These are phyloP conservation scores for Uronychia setigera DNA, from an alignment of 73 alveolate species.

Conservation along the genomic window DNA sequence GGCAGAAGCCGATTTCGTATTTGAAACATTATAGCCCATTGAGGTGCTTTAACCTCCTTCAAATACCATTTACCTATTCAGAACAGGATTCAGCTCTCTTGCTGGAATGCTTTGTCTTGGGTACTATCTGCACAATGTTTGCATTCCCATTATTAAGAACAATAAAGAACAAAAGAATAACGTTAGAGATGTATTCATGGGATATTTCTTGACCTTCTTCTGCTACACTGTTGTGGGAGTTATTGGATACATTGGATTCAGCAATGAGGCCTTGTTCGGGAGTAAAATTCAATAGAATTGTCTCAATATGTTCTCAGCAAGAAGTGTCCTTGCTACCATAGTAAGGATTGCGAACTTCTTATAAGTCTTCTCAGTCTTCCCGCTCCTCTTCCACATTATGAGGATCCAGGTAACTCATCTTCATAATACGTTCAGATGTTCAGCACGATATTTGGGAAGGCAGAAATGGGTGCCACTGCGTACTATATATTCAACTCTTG, in stretches of 20 bases:
- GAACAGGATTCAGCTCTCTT: constrained; percentile 60
- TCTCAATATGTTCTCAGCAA: constrained; percentile 44
- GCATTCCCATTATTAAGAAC: constrained; percentile 75
- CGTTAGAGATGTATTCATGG: constrained; percentile 78
- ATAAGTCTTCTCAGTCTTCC: constrained; percentile 52
- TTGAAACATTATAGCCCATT: background rate
- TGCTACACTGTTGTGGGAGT: constrained; percentile 73
- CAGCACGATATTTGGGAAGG: constrained; percentile 26
- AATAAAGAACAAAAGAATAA: constrained; percentile 80
- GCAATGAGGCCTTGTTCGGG: background rate
- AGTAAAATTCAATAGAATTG: constrained; percentile 39
- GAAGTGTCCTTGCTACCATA: constrained; percentile 48
- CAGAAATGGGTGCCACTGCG: constrained; percentile 13
- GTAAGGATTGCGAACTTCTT: constrained; percentile 54
- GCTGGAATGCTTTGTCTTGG: constrained; percentile 78
- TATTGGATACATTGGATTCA: constrained; percentile 86
- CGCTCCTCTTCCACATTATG: constrained; percentile 47
- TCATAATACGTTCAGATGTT: background rate
- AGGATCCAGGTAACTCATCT: constrained; percentile 41
- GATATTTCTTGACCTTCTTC: constrained; percentile 72
- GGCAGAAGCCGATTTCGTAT: constrained; percentile 47
- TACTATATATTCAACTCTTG: constrained; percentile 4
- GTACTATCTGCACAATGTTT: constrained; percentile 77
- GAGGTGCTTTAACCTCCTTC: too few relatives aligned
- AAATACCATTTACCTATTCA: constrained; percentile 42